These are phyloP conservation scores for Yarrowia osloensis DNA, from an alignment of 805 yeast species.

Conservation along the genomic window DNA sequence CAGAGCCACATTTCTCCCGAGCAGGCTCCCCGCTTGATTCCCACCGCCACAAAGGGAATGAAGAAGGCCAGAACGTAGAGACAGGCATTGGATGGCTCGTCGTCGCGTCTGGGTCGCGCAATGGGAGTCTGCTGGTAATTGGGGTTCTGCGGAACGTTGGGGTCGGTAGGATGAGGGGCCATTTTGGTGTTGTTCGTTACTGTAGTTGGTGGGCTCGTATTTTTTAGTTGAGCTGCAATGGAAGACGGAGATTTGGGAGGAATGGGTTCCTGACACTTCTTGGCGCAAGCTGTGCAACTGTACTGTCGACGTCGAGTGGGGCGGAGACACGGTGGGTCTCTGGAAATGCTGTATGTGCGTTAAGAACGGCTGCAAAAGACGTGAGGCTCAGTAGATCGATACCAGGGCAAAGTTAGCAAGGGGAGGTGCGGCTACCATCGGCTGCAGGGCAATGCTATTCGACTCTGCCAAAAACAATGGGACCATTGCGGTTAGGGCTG, in stretches of 20 bases:
- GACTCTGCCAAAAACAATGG: too few relatives aligned
- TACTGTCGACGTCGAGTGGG: too few relatives aligned
- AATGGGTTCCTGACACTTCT: background rate
- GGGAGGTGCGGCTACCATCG: background rate
- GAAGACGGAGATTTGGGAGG: background rate
- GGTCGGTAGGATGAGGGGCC: background rate
- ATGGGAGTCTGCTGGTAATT: too few relatives aligned
- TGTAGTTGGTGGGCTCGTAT: background rate
- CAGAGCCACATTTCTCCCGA: conserved; percentile 1
- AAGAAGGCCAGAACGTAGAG: conserved; percentile 2
- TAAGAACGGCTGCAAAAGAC: background rate
- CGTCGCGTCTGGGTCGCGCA: too few relatives aligned
- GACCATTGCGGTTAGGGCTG: too few relatives aligned
- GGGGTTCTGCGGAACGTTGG: background rate
- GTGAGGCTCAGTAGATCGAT: background rate
- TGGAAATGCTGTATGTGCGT: too few relatives aligned
- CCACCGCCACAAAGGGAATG: background rate
- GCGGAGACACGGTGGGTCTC: too few relatives aligned
- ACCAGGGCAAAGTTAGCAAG: background rate
- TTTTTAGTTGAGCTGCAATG: background rate
- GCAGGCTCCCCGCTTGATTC: background rate
- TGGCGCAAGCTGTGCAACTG: background rate
- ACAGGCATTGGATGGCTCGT: background rate
- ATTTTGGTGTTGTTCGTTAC: background rate
- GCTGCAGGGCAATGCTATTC: background rate